Evolutionary conservation across 176 grass and related monocot genomes (phyloP).

Genomic region (Typha latifolia): DNA sequence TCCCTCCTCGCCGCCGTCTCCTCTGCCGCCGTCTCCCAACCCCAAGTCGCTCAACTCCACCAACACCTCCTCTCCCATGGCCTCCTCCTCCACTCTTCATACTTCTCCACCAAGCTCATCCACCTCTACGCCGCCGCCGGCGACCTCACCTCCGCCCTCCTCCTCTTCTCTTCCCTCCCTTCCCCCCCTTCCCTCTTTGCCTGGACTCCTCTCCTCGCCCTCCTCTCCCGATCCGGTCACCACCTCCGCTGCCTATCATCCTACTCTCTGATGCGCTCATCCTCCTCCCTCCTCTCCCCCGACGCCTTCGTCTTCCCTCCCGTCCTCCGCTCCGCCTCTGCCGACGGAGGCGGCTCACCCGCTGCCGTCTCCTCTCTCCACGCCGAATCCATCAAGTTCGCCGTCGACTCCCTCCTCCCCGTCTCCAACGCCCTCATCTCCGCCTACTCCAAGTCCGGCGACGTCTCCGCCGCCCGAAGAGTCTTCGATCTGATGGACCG

Average conservation of each 20-base stretch:
- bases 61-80: constrained; percentile 14
- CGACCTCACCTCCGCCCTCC: constrained; percentile 12
- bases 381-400: constrained; percentile 50
- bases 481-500: constrained; percentile 31
- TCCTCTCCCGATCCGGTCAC: constrained; percentile 17
- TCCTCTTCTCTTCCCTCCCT: constrained; percentile 15
- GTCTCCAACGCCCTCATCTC: constrained; percentile 61
- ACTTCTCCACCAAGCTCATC: constrained; percentile 14
- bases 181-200: constrained; percentile 20
- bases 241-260: constrained; percentile 10
- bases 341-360: background rate
- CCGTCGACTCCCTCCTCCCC: constrained; percentile 27
- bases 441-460: constrained; percentile 32
- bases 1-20: background rate
- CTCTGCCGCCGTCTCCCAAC: constrained; percentile 1
- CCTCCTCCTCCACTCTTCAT: background rate
- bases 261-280: constrained; percentile 18
- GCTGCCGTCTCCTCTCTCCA: constrained; percentile 26
- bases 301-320: constrained; percentile 20
- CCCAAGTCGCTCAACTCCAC: constrained; percentile 18
- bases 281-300: background rate
- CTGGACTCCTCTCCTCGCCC: constrained; percentile 21
- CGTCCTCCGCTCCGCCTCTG: constrained; percentile 15
- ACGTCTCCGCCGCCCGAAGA: constrained; percentile 24
- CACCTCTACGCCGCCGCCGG: constrained; percentile 31